Conservation (phyloP, 2,329 filamentous ascomycete genomes). For the Pseudocercospora crystallina region DNA sequence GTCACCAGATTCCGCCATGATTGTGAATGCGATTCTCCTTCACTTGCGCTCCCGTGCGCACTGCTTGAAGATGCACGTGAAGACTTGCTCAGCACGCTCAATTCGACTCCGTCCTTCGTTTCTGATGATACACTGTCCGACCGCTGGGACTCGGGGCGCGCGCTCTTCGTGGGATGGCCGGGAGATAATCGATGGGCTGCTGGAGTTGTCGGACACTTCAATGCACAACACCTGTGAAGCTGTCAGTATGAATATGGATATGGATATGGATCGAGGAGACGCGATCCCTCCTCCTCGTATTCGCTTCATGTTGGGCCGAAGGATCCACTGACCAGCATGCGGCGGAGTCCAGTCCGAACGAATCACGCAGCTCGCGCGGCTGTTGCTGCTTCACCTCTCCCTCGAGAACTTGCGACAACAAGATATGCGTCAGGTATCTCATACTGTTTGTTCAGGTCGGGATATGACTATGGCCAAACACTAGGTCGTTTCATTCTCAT, state of each 20-base stretch:
- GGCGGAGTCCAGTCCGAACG: conserved; percentile 19
- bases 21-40: conserved; percentile 10
- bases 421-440: conserved; percentile 10
- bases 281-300: no score
- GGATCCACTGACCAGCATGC: conserved; percentile 20
- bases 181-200: no score
- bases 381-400: neutral
- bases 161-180: no score
- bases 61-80: conserved; percentile 12
- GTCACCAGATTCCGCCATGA: conserved; percentile 16
- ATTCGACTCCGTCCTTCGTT: conserved; percentile 12
- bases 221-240: no score
- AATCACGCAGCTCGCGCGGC: conserved; percentile 6
- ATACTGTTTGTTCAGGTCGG: neutral
- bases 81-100: conserved; percentile 10
- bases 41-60: conserved; percentile 7
- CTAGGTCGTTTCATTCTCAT: no score
- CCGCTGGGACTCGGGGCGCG: no score
- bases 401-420: conserved; percentile 4
- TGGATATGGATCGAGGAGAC: no score
- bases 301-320: no score
- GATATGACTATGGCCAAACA: no score
- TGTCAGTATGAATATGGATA: no score
- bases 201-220: no score
- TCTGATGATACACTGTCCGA: no score